Evolutionary conservation across 2,329 filamentous ascomycete genomes (phyloP).

Genomic region (Colletotrichum nymphaeae): DNA sequence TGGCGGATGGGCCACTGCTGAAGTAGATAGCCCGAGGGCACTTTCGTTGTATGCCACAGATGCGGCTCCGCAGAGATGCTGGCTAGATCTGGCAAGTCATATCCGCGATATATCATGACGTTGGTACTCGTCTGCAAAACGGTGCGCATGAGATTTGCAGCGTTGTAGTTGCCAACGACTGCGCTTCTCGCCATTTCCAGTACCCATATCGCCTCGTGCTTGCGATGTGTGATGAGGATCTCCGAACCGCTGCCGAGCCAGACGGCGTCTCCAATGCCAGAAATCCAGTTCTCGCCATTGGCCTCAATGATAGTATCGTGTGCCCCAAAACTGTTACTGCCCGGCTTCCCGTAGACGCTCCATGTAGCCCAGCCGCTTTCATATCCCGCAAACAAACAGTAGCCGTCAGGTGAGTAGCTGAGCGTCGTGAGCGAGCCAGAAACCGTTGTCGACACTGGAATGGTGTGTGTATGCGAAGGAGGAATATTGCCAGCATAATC

Average conservation of each 20-base stretch:
- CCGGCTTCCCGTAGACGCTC: slow-evolving; percentile 95
- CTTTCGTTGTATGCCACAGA: slow-evolving; percentile 93
- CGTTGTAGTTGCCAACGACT: slow-evolving; percentile 90
- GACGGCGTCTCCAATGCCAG: slow-evolving; percentile 78
- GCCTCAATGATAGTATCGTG: slow-evolving; percentile 71
- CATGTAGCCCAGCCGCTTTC: slow-evolving; percentile 94
- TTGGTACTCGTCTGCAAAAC: slow-evolving; percentile 89
- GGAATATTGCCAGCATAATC: slow-evolving; percentile 96
- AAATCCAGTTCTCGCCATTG: slow-evolving; percentile 88
- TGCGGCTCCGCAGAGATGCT: slow-evolving; percentile 92
- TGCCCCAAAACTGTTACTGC: slow-evolving; percentile 83
- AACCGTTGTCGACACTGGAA: slow-evolving; percentile 74
- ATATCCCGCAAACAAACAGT: slow-evolving; percentile 94
- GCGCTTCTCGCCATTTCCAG: slow-evolving; percentile 95
- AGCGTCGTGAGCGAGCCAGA: slow-evolving; percentile 81
- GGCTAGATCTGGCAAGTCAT: slow-evolving; percentile 89
- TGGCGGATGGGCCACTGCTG: slow-evolving; percentile 94
- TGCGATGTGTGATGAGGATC: slow-evolving; percentile 77
- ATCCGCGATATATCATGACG: slow-evolving; percentile 92
- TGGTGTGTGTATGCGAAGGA: slow-evolving; percentile 80
- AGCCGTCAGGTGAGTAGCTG: slow-evolving; percentile 93
- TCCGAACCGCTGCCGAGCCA: slow-evolving; percentile 93
- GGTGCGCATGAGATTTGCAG: slow-evolving; percentile 89
- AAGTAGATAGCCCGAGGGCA: slow-evolving; percentile 85
- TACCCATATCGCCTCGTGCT: slow-evolving; percentile 84